Conservation (phyloP, 2,329 filamentous ascomycete species). For the Penicillium sp. region DNA sequence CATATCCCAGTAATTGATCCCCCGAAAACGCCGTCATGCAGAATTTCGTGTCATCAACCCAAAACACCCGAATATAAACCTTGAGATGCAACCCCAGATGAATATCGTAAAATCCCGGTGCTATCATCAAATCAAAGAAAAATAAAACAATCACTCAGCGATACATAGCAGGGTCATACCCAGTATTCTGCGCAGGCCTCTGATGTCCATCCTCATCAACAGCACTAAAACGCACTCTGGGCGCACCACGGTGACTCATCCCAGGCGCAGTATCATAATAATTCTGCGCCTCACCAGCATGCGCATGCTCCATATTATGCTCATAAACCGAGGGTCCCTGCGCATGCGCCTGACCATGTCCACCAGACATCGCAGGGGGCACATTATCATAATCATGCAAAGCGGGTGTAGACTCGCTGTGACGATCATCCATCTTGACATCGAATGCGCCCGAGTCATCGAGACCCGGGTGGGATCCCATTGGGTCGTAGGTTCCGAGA, state of each 20-base stretch:
- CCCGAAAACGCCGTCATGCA: constrained; percentile 4
- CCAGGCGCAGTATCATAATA: constrained; percentile 32
- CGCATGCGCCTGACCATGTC: not conserved
- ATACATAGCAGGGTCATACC: constrained; percentile 38
- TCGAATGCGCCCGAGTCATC: constrained; percentile 33
- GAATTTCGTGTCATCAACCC: not conserved
- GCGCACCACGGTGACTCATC: constrained; percentile 18
- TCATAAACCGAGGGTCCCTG: constrained; percentile 4
- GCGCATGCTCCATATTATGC: constrained; percentile 21
- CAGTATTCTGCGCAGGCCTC: constrained; percentile 33
- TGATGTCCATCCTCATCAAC: constrained; percentile 26
- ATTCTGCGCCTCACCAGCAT: constrained; percentile 28
- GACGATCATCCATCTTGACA: constrained; percentile 36
- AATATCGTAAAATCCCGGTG: not conserved
- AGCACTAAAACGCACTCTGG: constrained; percentile 24
- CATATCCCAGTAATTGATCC: constrained; percentile 4
- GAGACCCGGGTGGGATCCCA: constrained; percentile 36
- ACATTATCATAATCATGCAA: constrained; percentile 14
- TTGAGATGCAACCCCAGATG: not conserved
- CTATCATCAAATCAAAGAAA: not conserved
- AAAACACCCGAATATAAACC: not conserved
- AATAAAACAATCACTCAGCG: constrained; percentile 21
- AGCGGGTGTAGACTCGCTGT: constrained; percentile 15
- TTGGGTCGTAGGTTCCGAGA: constrained; percentile 51
- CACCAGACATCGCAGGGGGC: constrained; percentile 8